Base-by-base conservation (phyloP, 768 basidiomycete genomes). In the Leccinum obscurum region DNA sequence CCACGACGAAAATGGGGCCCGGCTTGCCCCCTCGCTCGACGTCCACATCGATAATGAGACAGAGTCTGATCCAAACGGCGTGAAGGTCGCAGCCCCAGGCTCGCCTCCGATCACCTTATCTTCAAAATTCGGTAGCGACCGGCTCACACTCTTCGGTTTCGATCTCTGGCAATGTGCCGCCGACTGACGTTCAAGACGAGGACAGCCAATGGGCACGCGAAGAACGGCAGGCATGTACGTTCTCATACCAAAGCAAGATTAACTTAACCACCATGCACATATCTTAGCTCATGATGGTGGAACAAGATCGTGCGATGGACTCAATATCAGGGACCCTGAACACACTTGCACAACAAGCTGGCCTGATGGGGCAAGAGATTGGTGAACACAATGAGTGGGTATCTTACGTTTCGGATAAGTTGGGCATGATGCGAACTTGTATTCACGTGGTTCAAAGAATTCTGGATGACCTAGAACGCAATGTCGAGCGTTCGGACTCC, bases 311-410 rank as follows among this genome's bases (percentile, higher is more conserved):
- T 30, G 90, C 95, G 0, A 89, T 99, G 67, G 87, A 89, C 57
- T 84, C 89, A 0, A 95, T 99, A 70, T 84, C 89, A 0, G 93
- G 94, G 0, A 95, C 95, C 2, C 74, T 99, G 56, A 85, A 72
- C 58, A 95, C 90, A 1, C 78, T 99, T 7, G 88, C 89, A 0
- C 88, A 92, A 63, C 97, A 98, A 75, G 97, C 97, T 0, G 90
- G 89, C 11, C 78, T 98, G 34, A 99, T 99, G 86, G 96, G 96
- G 0, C 86, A 85, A 59, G 97, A 99, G 71, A 92, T 98, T 54
- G 78, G 72, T 9, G 93, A 95, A 70, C 97, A 99, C 68, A 92
- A 89, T 65, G 92, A 93, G 96, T 96, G 62, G 63, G 85, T 67
- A n/a, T 35, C 26, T 32, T 41, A 34, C 51, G 72, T 62, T 20